Conservation (phyloP, 768 basidiomycete genomes). For the Pulveroboletus sp. region DNA sequence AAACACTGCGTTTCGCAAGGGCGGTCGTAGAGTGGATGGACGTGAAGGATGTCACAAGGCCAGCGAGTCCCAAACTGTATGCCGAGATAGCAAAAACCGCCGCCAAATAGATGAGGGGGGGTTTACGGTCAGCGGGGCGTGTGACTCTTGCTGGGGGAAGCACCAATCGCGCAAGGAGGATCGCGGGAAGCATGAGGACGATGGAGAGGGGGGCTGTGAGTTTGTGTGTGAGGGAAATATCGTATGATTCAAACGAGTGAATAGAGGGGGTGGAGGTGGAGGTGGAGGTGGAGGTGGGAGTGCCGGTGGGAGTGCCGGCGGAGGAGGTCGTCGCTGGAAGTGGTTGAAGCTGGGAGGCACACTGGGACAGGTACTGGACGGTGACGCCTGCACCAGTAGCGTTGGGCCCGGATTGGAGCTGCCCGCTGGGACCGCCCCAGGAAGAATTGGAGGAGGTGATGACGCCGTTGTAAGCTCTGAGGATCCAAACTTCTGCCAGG, state of each 20-base stretch:
- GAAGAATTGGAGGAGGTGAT: conserved; percentile 49
- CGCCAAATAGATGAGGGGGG: conserved; percentile 34
- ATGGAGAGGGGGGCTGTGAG: conserved; percentile 46
- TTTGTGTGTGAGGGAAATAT: conserved; percentile 47
- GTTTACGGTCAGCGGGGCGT: conserved; percentile 19
- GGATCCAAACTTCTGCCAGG: conserved; percentile 73
- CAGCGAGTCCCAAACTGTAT: conserved; percentile 60
- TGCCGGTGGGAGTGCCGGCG: conserved; percentile 9
- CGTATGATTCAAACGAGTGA: conserved; percentile 30
- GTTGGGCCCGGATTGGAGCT: conserved; percentile 55
- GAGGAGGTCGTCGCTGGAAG: conserved; percentile 23
- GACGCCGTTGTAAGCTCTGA: conserved; percentile 66
- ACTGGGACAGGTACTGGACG: conserved; percentile 54
- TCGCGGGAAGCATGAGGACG: conserved; percentile 40
- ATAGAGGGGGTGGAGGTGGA: conserved; percentile 7
- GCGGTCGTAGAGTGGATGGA: conserved; percentile 37
- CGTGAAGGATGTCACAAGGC: conserved; percentile 61
- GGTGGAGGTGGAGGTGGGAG: conserved; percentile 11
- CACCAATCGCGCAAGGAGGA: conserved; percentile 41
- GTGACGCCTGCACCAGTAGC: conserved; percentile 68
- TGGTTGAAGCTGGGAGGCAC: conserved; percentile 42
- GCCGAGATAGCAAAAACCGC: conserved; percentile 41
- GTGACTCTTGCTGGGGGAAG: conserved; percentile 33
- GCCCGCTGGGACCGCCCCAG: conserved; percentile 69
- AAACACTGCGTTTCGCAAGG: conserved; percentile 31